A percentile compares a stretch with the other conserved stretches of the same genome.
phyloP scores from a whole-genome alignment of 1,139 yeast species.

The Candida sanyaensis region DNA sequence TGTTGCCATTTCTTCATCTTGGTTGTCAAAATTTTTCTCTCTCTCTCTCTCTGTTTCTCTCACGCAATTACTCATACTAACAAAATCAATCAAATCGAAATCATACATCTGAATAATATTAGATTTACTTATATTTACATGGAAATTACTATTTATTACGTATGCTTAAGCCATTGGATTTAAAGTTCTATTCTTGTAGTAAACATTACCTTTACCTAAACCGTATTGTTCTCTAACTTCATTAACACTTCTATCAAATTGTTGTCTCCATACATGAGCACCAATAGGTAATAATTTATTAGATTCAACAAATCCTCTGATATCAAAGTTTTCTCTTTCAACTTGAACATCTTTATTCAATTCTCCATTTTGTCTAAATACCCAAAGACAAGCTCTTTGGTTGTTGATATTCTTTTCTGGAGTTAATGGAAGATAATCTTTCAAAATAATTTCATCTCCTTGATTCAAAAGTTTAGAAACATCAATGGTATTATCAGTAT shows the following conservation, averaged over 20 bases:
- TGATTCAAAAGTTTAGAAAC: conserved; percentile 46
- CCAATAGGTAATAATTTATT: conserved; percentile 74
- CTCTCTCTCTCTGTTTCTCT: too few species aligned
- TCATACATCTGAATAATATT: too few species aligned
- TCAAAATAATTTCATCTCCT: conserved; percentile 44
- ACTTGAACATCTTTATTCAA: conserved; percentile 13
- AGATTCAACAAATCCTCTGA: conserved; percentile 62
- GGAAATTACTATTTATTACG: not conserved
- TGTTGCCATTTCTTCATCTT: not conserved
- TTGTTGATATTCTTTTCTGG: conserved; percentile 86
- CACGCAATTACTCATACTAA: too few species aligned
- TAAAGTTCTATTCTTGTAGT: conserved; percentile 51
- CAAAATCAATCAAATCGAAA: too few species aligned
- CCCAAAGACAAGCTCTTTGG: conserved; percentile 91
- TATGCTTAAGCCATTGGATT: conserved; percentile 19
- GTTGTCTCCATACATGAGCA: conserved; percentile 89
- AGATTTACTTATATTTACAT: not conserved
- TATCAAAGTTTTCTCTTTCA: conserved; percentile 58
- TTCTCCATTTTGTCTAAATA: conserved; percentile 63
- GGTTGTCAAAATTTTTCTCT: not conserved
- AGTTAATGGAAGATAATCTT: conserved; percentile 76
- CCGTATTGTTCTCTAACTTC: conserved; percentile 71
- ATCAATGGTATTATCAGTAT: conserved; percentile 60
- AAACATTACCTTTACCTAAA: conserved; percentile 73
- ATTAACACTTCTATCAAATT: conserved; percentile 76